Evolutionary conservation across 495 filamentous ascomycete genomes (phyloP).

Genomic region (Friedmanniomyces endolithicus): DNA sequence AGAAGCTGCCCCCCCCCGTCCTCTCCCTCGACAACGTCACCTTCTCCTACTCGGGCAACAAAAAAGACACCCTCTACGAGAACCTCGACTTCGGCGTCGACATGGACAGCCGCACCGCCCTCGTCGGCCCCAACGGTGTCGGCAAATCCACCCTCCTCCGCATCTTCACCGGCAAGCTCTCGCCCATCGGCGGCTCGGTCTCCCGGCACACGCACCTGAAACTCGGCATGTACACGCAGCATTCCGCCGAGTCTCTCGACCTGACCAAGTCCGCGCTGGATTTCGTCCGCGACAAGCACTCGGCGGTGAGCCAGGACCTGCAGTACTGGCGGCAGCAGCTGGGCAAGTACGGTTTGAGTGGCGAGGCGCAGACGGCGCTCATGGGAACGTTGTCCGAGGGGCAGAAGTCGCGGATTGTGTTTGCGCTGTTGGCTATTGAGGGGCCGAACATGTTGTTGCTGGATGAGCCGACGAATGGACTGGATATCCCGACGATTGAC

Average conservation of each 20-base stretch:
- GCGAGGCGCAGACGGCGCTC: slow-evolving; percentile 86
- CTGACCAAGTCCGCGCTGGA: slow-evolving; percentile 95
- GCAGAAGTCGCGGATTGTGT: slow-evolving; percentile 95
- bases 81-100: slow-evolving; percentile 96
- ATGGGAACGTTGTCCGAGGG: slow-evolving; percentile 98
- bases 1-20: slow-evolving; percentile 94
- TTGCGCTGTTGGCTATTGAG: slow-evolving; percentile 91
- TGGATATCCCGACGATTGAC: slow-evolving; percentile 98
- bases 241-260: slow-evolving; percentile 96
- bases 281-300: slow-evolving; percentile 94
- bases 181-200: slow-evolving; percentile 68
- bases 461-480: slow-evolving; percentile 97
- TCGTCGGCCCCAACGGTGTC: slow-evolving; percentile 98
- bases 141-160: slow-evolving; percentile 97
- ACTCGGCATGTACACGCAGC: slow-evolving; percentile 93
- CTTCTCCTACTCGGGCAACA: slow-evolving; percentile 89
- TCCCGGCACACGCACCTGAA: slow-evolving; percentile 94
- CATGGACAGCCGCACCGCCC: slow-evolving; percentile 95
- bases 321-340: slow-evolving; percentile 99
- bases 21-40: slow-evolving; percentile 93
- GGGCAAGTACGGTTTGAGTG: slow-evolving; percentile 80
- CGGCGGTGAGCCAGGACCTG: slow-evolving; percentile 82
- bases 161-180: slow-evolving; percentile 94
- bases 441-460: slow-evolving; percentile 94
- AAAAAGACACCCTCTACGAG: slow-evolving; percentile 86